Percentiles rank a stretch among this genome's conserved stretches.
phyloP scores from a whole-genome alignment of 1,284 basidiomycete genomes.

The Omphalotus olearius region DNA sequence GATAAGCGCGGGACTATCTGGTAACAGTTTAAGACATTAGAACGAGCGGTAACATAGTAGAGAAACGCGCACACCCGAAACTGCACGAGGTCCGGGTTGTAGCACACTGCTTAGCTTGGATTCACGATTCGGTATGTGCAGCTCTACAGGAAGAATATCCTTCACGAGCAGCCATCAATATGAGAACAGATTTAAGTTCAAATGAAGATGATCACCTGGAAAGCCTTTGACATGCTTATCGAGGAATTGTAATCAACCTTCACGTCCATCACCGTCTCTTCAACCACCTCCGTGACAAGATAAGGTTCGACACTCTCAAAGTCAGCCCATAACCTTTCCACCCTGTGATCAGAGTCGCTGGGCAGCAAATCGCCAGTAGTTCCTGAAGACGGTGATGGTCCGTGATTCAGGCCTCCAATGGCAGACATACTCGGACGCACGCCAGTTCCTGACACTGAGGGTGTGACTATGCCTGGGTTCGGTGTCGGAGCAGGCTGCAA shows the following conservation, averaged over 20 bases:
- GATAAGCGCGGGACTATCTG: conserved; percentile 76
- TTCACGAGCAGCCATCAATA: conserved; percentile 22
- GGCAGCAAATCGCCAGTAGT: conserved; percentile 47
- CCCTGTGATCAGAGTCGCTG: conserved; percentile 73
- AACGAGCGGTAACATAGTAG: conserved; percentile 44
- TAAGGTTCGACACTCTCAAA: conserved; percentile 76
- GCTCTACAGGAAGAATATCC: conserved; percentile 75
- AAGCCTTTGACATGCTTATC: conserved; percentile 44
- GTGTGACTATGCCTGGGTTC: conserved; percentile 23
- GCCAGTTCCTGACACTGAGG: conserved; percentile 17
- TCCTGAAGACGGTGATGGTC: background rate
- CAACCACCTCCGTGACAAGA: conserved; percentile 44
- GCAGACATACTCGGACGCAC: background rate
- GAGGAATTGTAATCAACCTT: conserved; percentile 46
- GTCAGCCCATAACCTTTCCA: conserved; percentile 78
- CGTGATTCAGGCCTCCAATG: background rate
- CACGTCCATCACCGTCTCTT: conserved; percentile 47
- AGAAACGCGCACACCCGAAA: conserved; percentile 50
- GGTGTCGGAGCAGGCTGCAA: conserved; percentile 28
- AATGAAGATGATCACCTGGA: conserved; percentile 44
- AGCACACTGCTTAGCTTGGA: conserved; percentile 43
- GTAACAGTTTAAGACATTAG: conserved; percentile 42
- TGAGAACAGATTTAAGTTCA: conserved; percentile 4
- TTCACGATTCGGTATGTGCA: conserved; percentile 70
- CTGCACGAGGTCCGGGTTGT: conserved; percentile 45